Evolutionary conservation across 352 stramenopile genomes (phyloP).

Genomic region (Pythium phragmitis): DNA sequence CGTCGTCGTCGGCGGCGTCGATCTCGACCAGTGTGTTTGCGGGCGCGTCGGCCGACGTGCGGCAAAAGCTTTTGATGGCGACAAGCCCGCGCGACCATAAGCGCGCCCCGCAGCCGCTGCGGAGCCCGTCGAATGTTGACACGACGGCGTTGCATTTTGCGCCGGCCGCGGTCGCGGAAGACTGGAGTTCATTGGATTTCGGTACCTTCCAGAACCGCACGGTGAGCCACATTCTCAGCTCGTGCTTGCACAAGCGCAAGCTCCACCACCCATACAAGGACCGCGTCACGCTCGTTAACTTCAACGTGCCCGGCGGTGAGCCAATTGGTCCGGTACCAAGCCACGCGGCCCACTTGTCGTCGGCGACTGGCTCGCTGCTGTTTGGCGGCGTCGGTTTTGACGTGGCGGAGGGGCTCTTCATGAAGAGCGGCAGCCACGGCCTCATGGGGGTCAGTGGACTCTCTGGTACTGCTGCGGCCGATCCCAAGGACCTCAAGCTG

Average conservation of each 20-base stretch:
- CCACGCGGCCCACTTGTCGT: background rate
- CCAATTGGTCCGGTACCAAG: constrained; percentile 20
- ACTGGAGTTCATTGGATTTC: constrained; percentile 79
- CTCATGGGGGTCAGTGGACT: constrained; percentile 6
- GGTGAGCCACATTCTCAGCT: constrained; percentile 82
- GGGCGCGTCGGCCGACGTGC: background rate
- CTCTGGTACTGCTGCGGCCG: background rate
- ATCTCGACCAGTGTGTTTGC: background rate
- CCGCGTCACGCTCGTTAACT: constrained; percentile 81
- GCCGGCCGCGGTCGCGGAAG: constrained; percentile 27
- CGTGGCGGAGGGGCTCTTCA: constrained; percentile 12
- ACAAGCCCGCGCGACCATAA: constrained; percentile 59
- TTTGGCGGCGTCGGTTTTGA: constrained; percentile 18
- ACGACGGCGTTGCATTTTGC: constrained; percentile 34
- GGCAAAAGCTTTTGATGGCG: constrained; percentile 40
- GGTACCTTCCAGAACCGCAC: constrained; percentile 82
- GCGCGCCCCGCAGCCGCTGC: background rate
- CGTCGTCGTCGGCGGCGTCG: background rate
- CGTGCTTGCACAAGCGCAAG: constrained; percentile 81
- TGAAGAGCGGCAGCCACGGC: background rate
- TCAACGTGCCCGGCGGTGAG: constrained; percentile 55
- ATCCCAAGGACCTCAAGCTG: constrained; percentile 14
- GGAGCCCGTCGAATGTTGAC: constrained; percentile 72
- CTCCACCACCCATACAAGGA: constrained; percentile 85
- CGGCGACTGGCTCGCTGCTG: constrained; percentile 10